These are phyloP conservation scores for Fusarium nurragi DNA, from an alignment of 2,329 filamentous ascomycete genomes.

Conservation along the genomic window DNA sequence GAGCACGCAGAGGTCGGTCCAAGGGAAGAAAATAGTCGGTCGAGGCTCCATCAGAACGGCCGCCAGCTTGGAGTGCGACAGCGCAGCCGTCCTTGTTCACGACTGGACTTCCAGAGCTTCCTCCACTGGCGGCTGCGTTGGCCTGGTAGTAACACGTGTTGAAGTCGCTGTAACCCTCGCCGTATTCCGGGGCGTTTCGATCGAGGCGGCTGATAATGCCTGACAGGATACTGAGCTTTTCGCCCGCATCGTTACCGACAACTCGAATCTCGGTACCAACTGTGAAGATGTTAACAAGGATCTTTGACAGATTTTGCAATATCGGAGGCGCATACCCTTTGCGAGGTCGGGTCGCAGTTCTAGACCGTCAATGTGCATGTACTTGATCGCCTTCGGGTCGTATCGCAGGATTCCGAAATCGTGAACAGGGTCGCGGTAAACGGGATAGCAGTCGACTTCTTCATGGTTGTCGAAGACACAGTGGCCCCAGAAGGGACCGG, in stretches of 20 bases:
- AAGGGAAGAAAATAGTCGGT: constrained; percentile 98
- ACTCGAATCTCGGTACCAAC: constrained; percentile 96
- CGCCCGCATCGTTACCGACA: constrained; percentile 97
- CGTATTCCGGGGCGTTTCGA: constrained; percentile 96
- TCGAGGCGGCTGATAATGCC: constrained; percentile 97
- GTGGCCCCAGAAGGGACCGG: constrained; percentile 97
- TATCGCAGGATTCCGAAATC: constrained; percentile 98
- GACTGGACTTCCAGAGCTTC: constrained; percentile 97
- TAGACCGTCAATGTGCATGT: constrained; percentile 88
- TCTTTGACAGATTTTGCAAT: background rate
- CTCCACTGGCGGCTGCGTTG: constrained; percentile 94
- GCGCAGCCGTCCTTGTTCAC: constrained; percentile 94
- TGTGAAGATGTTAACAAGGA: constrained; percentile 38
- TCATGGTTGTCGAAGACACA: constrained; percentile 99
- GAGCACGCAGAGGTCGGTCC: constrained; percentile 86
- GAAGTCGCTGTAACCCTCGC: constrained; percentile 98
- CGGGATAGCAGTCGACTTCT: constrained; percentile 92
- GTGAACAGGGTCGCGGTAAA: constrained; percentile 98
- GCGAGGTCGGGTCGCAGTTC: constrained; percentile 86
- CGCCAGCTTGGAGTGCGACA: constrained; percentile 92
- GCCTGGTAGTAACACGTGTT: constrained; percentile 97
- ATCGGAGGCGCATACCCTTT: constrained; percentile 57
- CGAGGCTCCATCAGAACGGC: constrained; percentile 90
- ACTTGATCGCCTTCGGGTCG: constrained; percentile 94
- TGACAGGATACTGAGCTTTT: constrained; percentile 97